phyloP scores from a whole-genome alignment of 1,284 basidiomycete genomes.

The Sporisorium reilianum region DNA sequence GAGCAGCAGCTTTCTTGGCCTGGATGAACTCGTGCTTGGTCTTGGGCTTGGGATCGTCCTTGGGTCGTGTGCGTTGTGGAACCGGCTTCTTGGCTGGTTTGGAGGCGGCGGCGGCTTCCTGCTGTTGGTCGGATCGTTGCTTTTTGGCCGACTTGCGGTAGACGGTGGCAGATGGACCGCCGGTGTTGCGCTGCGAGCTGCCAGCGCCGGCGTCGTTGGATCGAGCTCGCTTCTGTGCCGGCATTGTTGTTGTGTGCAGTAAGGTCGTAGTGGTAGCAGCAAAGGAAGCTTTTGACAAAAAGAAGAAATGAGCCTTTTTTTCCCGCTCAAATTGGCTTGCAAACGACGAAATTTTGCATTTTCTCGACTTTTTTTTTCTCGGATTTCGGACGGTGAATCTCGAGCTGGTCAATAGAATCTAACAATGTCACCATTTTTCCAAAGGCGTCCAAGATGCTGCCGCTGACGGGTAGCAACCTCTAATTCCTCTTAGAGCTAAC shows the following conservation, averaged over 20 bases:
- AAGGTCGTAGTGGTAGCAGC: background rate
- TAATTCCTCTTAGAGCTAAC: too few relatives aligned
- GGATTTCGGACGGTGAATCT: background rate
- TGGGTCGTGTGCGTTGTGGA: slow-evolving; percentile 37
- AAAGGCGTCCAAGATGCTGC: background rate
- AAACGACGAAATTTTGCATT: slow-evolving; percentile 17
- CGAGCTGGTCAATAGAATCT: background rate
- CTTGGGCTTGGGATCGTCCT: slow-evolving; percentile 54
- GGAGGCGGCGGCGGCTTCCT: slow-evolving; percentile 22
- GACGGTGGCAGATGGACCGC: slow-evolving; percentile 41
- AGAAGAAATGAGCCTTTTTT: too few relatives aligned
- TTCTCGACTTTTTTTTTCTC: slow-evolving; percentile 8
- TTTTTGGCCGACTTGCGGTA: slow-evolving; percentile 58
- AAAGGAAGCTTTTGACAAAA: background rate
- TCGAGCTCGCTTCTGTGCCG: slow-evolving; percentile 32
- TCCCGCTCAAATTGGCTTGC: too few relatives aligned
- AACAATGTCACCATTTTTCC: background rate
- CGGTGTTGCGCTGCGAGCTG: slow-evolving; percentile 8
- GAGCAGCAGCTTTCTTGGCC: slow-evolving; percentile 47
- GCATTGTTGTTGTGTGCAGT: slow-evolving; percentile 13
- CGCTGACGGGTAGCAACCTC: too few relatives aligned
- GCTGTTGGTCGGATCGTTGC: slow-evolving; percentile 40
- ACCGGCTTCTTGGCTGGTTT: slow-evolving; percentile 37
- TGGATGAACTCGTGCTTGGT: slow-evolving; percentile 61
- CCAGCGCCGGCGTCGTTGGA: slow-evolving; percentile 12